Evolutionary conservation across 805 yeast genomes (phyloP), one percentile per base, ranked within the genome.

Genomic region (Suhomyces emberorum): DNA sequence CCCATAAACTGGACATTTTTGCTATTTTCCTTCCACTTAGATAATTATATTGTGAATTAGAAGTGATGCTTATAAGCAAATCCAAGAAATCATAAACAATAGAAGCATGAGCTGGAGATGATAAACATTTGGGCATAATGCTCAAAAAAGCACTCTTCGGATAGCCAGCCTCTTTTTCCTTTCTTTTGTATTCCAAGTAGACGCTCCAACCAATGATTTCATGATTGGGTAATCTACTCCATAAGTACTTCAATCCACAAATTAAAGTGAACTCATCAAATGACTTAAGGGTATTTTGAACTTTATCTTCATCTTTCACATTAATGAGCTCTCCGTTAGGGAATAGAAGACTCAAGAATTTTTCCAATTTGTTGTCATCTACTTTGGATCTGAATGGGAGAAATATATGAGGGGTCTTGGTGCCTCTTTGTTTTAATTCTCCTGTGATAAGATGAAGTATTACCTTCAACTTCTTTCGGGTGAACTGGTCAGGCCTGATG

Each of bases 11-110:
- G 26, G 91, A 82, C 78, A 88, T 74, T 46, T 84, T 81, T 9
- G 93, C 72, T 12, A 88, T 72, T 52, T 86, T 87, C 32, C 88
- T 71, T 0, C 93, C 95, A 51, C 85, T 78, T 69, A 88, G 63
- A 51, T 83, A 79, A 51, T 88, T 87, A 28, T 79, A 76, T 48
- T 79, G 83, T 3, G 95, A 79, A 59, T 87, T 84, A 7, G 95
- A 78, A 0, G 95, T 80, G 28, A 88, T 61, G 8, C 88, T 73
- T 8, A 87, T 84, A 29, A 89, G 62, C 23, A 88, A 69, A 52
- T 88, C 96, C 49, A 88, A 74, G 51, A 88, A 89, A 54, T 86
- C 95, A 56, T 85, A 86, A 4, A 86, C 91, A 4, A 89, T 86
- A 1, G 93, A 81, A 0, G 95, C 95, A 61, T 88, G 96, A 4